Percentiles rank a stretch among this genome's conserved stretches.
phyloP scores from a whole-genome alignment of 805 yeast genomes.

The Yamadazyma akitaensis region DNA sequence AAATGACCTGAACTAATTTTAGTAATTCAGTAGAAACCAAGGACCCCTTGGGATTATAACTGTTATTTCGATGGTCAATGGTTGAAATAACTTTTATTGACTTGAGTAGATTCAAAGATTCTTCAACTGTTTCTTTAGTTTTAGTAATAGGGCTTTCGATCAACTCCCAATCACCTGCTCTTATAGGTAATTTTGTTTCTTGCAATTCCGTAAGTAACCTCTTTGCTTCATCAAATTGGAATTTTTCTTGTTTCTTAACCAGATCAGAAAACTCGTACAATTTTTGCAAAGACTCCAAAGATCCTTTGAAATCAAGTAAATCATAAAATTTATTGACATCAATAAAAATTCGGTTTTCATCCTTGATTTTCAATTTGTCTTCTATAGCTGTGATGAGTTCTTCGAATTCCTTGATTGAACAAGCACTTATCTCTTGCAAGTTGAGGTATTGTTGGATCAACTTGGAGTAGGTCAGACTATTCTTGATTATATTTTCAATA shows the following conservation, averaged over 20 bases:
- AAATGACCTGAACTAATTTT: background rate
- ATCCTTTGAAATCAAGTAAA: slow-evolving; percentile 21
- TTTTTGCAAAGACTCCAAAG: slow-evolving; percentile 9
- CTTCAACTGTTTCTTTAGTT: background rate
- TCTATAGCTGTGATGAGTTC: slow-evolving; percentile 23
- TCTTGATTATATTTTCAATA: slow-evolving; percentile 21
- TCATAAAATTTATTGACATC: slow-evolving; percentile 25
- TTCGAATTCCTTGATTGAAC: slow-evolving; percentile 24
- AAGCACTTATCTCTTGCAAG: slow-evolving; percentile 11
- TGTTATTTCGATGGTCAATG: background rate
- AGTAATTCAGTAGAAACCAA: slow-evolving; percentile 6
- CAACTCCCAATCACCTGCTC: slow-evolving; percentile 5
- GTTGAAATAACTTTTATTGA: slow-evolving; percentile 1
- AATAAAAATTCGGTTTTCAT: slow-evolving; percentile 25
- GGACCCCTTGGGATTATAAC: background rate
- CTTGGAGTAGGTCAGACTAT: slow-evolving; percentile 22
- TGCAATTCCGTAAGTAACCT: slow-evolving; percentile 21
- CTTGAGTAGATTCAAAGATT: background rate
- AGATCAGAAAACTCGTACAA: slow-evolving; percentile 15
- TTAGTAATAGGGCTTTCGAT: slow-evolving; percentile 1
- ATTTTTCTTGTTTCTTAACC: slow-evolving; percentile 1
- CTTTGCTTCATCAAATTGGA: slow-evolving; percentile 21
- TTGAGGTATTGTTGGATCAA: slow-evolving; percentile 3
- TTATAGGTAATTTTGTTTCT: slow-evolving; percentile 12
- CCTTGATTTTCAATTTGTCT: slow-evolving; percentile 20